Base-by-base conservation (phyloP, 2,329 filamentous ascomycete species). In the Alternaria viburni region DNA sequence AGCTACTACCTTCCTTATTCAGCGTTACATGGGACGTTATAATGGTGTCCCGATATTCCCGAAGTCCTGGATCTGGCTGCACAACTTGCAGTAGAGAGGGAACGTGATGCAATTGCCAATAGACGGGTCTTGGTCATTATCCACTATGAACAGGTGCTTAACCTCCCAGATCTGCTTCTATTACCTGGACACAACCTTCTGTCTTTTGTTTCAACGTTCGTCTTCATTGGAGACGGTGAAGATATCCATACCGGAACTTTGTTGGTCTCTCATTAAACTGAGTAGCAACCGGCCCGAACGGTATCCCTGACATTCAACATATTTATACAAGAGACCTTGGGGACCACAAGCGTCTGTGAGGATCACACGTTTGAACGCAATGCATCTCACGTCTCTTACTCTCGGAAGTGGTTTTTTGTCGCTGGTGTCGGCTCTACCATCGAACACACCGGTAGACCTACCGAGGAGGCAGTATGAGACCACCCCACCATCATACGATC, bases 341-440 rank as follows among this genome's bases (percentile, higher is more conserved):
- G 13, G 15, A 46, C 28, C 19, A 13, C 23, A 25, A 62, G 11
- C 13, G 23, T 25, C 49, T 19, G 49, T 41, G 13, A 36, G 1
- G 17, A 52, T 21, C 6, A n/a, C n/a, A 12, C 13, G 28, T 7
- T 36, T n/a, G 19, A 21, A 7, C 49, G 11, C 17, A 13, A 25
- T 52, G 49, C 49, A 41, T 41, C 3, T 52, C 19, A 52, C 17
- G n/a, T 52, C 19, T 41, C 19, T 52, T 5, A 10, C 30, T 13
- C 28, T 52, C 19, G 49, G 49, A 25, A 36, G 30, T 25, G 28
- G 45, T 1, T 11, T 64, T 7, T 23, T 66, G 28, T 49, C 68
- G 19, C 28, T 61, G 11, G 45, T 61, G 12, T 54, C 59, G 26
- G 70, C 69, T 30, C 51, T 75, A 15, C 70, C 72, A 8, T 56